Evolutionary conservation across 2,329 filamentous ascomycete species (phyloP).

Genomic region (Fusarium sp.): DNA sequence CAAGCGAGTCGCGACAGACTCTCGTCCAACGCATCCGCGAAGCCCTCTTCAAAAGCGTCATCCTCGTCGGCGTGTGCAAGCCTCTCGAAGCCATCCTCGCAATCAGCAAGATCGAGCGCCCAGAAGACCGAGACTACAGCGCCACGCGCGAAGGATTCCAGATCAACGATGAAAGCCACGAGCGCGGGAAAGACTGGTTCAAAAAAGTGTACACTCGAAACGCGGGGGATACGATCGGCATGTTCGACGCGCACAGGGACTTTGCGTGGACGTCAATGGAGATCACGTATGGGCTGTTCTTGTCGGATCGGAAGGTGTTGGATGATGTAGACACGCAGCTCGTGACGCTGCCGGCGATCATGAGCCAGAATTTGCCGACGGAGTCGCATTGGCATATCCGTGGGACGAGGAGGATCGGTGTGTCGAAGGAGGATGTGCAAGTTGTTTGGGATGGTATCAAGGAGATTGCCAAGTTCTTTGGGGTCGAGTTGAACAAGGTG

Average conservation of each 20-base stretch:
- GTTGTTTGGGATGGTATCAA: slow-evolving; percentile 44
- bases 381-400: slow-evolving; percentile 67
- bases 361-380: slow-evolving; percentile 66
- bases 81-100: slow-evolving; percentile 69
- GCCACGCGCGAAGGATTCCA: slow-evolving; percentile 68
- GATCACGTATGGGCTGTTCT: slow-evolving; percentile 69
- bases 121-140: slow-evolving; percentile 68
- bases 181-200: slow-evolving; percentile 67
- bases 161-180: slow-evolving; percentile 65
- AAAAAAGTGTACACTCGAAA: slow-evolving; percentile 67
- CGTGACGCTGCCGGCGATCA: slow-evolving; percentile 65
- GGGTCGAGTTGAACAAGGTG: slow-evolving; percentile 39
- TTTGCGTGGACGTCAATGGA: slow-evolving; percentile 64
- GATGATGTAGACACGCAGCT: slow-evolving; percentile 67
- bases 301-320: slow-evolving; percentile 67
- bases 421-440: slow-evolving; percentile 45
- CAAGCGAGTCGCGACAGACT: slow-evolving; percentile 57
- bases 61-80: slow-evolving; percentile 71
- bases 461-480: slow-evolving; percentile 45
- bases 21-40: slow-evolving; percentile 67
- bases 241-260: slow-evolving; percentile 54
- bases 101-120: slow-evolving; percentile 62
- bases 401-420: slow-evolving; percentile 45
- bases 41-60: slow-evolving; percentile 68
- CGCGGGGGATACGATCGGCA: slow-evolving; percentile 49